Conservation (phyloP, 2,329 filamentous ascomycete genomes). For the Coniella lustricola region DNA sequence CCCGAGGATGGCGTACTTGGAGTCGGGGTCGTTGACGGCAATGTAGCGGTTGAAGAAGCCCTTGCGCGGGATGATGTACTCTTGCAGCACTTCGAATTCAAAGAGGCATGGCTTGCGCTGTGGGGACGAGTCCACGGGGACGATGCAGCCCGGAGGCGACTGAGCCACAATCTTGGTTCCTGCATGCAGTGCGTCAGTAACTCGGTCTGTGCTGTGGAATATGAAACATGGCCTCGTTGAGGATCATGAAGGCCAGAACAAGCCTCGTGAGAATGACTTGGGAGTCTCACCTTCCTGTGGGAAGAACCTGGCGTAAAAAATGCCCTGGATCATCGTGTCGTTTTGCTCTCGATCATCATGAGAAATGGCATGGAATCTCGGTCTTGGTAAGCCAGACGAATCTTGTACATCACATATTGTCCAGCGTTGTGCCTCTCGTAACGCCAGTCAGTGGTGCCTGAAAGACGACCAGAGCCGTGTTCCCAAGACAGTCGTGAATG, state of each 20-base stretch:
- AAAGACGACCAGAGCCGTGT: neutral
- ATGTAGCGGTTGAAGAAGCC: conserved; percentile 91
- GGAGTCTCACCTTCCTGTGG: conserved; percentile 51
- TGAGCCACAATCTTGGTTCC: conserved; percentile 58
- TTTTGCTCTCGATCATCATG: conserved; percentile 3
- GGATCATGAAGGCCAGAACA: no score
- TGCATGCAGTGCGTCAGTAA: conserved; percentile 22
- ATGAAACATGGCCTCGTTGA: no score
- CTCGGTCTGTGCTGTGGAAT: no score
- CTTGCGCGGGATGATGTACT: conserved; percentile 91
- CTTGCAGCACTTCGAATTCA: conserved; percentile 77
- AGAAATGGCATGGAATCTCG: neutral
- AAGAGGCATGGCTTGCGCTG: conserved; percentile 56
- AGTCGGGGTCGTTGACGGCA: conserved; percentile 65
- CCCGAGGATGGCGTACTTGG: conserved; percentile 71
- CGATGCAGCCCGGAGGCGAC: conserved; percentile 56
- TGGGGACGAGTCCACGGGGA: conserved; percentile 32
- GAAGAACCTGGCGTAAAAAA: conserved; percentile 65
- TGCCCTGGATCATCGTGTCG: conserved; percentile 57
- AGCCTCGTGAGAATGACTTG: neutral
- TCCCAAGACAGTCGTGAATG: neutral
- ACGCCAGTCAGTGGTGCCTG: neutral
- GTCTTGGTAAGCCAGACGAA: neutral
- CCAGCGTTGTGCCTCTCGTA: neutral
- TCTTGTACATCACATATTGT: neutral